Percentiles rank a stretch among this genome's conserved stretches.
These are phyloP conservation scores for Lichtheimia ornata DNA, from an alignment of 371 early-diverging fungal species.

Conservation along the genomic window DNA sequence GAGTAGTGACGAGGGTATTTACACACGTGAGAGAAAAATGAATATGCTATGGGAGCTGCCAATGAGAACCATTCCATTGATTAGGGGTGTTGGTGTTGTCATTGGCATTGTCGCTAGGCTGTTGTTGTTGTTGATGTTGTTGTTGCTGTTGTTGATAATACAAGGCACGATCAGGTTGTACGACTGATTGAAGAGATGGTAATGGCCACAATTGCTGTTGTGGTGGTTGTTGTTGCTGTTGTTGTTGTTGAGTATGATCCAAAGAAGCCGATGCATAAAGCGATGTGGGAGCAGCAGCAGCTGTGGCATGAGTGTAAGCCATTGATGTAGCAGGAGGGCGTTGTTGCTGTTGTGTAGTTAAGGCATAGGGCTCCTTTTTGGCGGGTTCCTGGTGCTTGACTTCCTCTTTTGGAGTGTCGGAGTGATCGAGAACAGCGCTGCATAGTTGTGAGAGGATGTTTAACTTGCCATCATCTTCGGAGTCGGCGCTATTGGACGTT, in stretches of 20 bases:
- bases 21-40: not conserved
- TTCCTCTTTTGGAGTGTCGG: slow-evolving; percentile 19
- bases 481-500: slow-evolving; percentile 21
- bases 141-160: slow-evolving; percentile 14
- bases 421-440: slow-evolving; percentile 45
- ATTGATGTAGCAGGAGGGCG: not conserved
- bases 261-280: not conserved
- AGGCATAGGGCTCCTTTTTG: slow-evolving; percentile 3
- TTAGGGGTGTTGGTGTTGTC: not conserved
- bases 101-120: slow-evolving; percentile 4
- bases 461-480: slow-evolving; percentile 52
- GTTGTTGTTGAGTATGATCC: slow-evolving; percentile 17
- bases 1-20: not conserved
- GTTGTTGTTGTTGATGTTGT: slow-evolving; percentile 11
- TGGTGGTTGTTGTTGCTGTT: not conserved
- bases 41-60: not conserved
- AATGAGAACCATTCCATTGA: slow-evolving; percentile 10
- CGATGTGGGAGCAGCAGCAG: not conserved
- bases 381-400: not conserved
- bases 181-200: slow-evolving; percentile 15
- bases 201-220: slow-evolving; percentile 13
- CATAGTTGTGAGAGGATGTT: slow-evolving; percentile 53
- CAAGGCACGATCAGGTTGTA: slow-evolving; percentile 12
- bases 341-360: not conserved
- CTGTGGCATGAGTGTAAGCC: not conserved